These are phyloP conservation scores for Cercophora samala DNA, from an alignment of 495 filamentous ascomycete species.

Conservation along the genomic window DNA sequence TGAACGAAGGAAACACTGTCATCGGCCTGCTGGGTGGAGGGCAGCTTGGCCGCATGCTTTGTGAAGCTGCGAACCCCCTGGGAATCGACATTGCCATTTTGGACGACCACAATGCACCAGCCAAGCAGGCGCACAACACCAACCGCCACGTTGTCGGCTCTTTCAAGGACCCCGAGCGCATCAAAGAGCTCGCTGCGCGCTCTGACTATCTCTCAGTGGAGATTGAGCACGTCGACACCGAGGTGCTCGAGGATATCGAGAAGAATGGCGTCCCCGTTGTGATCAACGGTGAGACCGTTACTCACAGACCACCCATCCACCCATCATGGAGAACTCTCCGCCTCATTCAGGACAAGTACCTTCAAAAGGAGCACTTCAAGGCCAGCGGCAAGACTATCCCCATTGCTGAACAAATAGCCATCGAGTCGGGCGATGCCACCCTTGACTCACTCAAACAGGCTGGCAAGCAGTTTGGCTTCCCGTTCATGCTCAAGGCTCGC, in stretches of 20 bases:
- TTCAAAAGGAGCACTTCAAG: slow-evolving; percentile 80
- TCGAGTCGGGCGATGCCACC: slow-evolving; percentile 49
- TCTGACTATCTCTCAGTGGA: slow-evolving; percentile 93
- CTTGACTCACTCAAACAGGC: slow-evolving; percentile 60
- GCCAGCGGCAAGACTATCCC: slow-evolving; percentile 56
- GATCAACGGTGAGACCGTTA: slow-evolving; percentile 37
- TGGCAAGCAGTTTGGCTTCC: slow-evolving; percentile 68
- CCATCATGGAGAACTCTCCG: slow-evolving; percentile 87
- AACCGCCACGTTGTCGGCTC: slow-evolving; percentile 75
- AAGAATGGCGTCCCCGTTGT: slow-evolving; percentile 52
- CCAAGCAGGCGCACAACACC: slow-evolving; percentile 84
- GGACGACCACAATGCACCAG: slow-evolving; percentile 74
- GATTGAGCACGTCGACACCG: slow-evolving; percentile 94
- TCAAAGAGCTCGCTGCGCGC: slow-evolving; percentile 68
- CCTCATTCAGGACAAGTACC: slow-evolving; percentile 93
- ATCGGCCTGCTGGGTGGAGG: slow-evolving; percentile 54
- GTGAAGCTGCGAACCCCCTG: slow-evolving; percentile 81
- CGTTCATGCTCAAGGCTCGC: slow-evolving; percentile 91
- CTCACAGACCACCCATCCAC: slow-evolving; percentile 60
- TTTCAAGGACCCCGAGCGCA: slow-evolving; percentile 73
- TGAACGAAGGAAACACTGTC: slow-evolving; percentile 31
- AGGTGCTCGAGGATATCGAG: slow-evolving; percentile 82
- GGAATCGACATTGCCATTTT: slow-evolving; percentile 79
- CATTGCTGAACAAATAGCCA: slow-evolving; percentile 64
- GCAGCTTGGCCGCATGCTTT: slow-evolving; percentile 93